Evolutionary conservation across 2,329 filamentous ascomycete species (phyloP), one percentile per base, ranked within the genome.

Genomic region (Huntiella omanensis): DNA sequence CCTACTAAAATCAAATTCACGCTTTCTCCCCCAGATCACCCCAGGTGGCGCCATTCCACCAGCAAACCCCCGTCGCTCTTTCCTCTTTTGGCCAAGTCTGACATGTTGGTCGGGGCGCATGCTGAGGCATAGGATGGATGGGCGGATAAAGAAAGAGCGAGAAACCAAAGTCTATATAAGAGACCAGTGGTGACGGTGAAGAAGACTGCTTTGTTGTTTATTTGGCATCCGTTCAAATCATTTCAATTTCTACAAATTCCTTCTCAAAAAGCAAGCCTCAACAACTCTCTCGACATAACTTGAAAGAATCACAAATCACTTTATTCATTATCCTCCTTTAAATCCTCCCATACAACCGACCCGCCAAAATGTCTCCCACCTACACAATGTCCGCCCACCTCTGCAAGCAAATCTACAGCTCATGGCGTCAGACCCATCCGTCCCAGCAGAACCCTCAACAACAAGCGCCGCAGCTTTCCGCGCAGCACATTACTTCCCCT

Each of bases 311-410:
- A 19, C 17, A 19, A 19, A 19, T 19, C 17, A 19, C 5, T 33
- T 36, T 16, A 7, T 5, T n/a, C 22, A 33, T 4, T 5, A 13
- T 4, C 13, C 28, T 13, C 39, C 8, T 11, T 4, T 19, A 19
- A 19, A 19, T n/a, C 10, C 32, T 11, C 22, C 39, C 28, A n/a
- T 35, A 39, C 16, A 45, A 32, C 32, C 38, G 16, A 16, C 32
- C 38, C 22, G 40, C 11, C 45, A 52, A 62, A 36, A 75, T 75
- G 71, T 66, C 70, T 47, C 70, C 70, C 43, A 73, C 71, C 34
- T 71, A 75, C 61, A 74, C 71, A 52, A 73, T 75, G 66, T 73
- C 71, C 12, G 70, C 71, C 54, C 71, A 75, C 54, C 61, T 75
- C 58, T 71, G 69, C 68, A 73, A 71, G 59, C 64, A 74, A 54